phyloP scores from a whole-genome alignment of 23 red algal species.

The Gracilariopsis chorda region DNA sequence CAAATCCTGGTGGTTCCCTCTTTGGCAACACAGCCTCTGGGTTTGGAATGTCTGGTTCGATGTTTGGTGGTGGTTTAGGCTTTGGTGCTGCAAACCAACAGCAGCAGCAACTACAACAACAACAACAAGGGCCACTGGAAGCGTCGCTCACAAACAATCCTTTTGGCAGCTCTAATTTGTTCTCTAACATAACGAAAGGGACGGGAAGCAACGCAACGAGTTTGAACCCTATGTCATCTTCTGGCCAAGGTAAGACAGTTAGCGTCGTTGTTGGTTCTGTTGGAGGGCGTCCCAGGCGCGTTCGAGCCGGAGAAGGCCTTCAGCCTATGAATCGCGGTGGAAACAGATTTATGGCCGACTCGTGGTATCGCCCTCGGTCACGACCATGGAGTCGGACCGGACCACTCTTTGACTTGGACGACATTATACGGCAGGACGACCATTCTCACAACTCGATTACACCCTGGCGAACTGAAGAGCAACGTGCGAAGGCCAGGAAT shows the following conservation, averaged over 20 bases:
- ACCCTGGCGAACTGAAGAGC: slow-evolving; percentile 62
- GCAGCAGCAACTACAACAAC: slow-evolving; percentile 49
- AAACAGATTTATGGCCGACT: background rate
- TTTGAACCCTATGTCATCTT: background rate
- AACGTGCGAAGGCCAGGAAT: slow-evolving; percentile 24
- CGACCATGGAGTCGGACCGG: slow-evolving; percentile 40
- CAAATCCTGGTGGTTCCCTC: slow-evolving; percentile 15
- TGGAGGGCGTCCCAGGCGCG: background rate
- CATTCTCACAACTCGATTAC: slow-evolving; percentile 19
- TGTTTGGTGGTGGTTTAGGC: slow-evolving; percentile 14
- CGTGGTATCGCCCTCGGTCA: slow-evolving; percentile 11
- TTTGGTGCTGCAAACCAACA: slow-evolving; percentile 9
- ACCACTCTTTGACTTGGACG: slow-evolving; percentile 18
- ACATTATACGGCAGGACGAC: slow-evolving; percentile 18
- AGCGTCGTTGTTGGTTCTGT: slow-evolving; percentile 5
- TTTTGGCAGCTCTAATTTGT: slow-evolving; percentile 46
- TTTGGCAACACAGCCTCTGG: slow-evolving; percentile 15
- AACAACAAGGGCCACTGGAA: slow-evolving; percentile 13
- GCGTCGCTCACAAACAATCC: slow-evolving; percentile 52
- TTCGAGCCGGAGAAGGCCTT: background rate
- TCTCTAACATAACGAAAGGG: background rate
- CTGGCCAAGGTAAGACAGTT: background rate
- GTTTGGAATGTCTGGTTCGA: background rate
- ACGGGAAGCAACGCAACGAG: background rate
- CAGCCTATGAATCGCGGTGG: background rate